These are phyloP conservation scores for Phytopythium kandeliae DNA, from an alignment of 352 stramenopile species.

Conservation along the genomic window DNA sequence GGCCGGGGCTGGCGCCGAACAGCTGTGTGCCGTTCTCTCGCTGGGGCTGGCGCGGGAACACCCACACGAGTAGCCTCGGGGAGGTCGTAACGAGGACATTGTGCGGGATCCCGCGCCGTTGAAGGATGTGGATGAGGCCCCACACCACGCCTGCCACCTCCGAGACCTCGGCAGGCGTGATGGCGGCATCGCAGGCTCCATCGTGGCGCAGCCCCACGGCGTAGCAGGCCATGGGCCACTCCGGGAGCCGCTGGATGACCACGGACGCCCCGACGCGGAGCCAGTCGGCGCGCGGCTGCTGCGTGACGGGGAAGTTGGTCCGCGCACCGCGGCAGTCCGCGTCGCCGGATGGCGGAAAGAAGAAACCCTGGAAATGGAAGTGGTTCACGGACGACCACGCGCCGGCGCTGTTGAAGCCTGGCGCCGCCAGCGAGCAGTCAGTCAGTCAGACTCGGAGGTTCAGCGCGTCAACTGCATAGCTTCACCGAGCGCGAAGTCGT, in stretches of 20 bases:
- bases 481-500: constrained; percentile 48
- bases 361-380: constrained; percentile 67
- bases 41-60: constrained; percentile 57
- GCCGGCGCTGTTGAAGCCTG: constrained; percentile 67
- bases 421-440: neutral
- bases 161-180: constrained; percentile 1
- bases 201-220: constrained; percentile 13
- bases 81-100: constrained; percentile 43
- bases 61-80: constrained; percentile 17
- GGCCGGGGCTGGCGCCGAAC: constrained; percentile 6
- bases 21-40: constrained; percentile 33
- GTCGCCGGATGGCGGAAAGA: constrained; percentile 21
- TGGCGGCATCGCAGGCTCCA: neutral
- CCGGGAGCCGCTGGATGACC: constrained; percentile 16
- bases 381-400: constrained; percentile 80
- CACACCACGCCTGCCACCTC: constrained; percentile 23
- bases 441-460: too few relatives aligned
- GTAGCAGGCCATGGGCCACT: constrained; percentile 50
- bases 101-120: constrained; percentile 30
- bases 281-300: constrained; percentile 25
- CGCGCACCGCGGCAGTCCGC: neutral
- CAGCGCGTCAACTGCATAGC: neutral
- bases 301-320: constrained; percentile 32
- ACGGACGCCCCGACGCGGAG: constrained; percentile 13
- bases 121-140: constrained; percentile 34